phyloP scores from a whole-genome alignment of 2,329 filamentous ascomycete genomes.

The Trichoderma arundinaceum region DNA sequence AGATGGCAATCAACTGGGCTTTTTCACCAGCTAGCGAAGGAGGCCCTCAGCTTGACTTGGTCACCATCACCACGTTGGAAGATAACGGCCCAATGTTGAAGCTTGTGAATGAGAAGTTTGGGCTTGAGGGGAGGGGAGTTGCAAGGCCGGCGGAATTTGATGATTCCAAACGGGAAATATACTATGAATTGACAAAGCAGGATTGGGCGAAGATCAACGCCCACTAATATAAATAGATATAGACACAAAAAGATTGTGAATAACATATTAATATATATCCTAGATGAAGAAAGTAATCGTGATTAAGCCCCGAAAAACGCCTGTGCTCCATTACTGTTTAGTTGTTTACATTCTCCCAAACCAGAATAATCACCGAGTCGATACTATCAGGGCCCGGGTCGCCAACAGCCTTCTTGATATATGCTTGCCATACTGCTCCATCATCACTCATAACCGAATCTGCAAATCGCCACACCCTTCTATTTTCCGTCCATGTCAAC shows the following conservation, averaged over 20 bases:
- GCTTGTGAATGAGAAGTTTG: conserved; percentile 37
- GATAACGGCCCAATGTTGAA: conserved; percentile 32
- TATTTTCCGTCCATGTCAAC: too few relatives aligned
- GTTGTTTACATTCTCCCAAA: too few relatives aligned
- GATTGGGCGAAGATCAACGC: conserved; percentile 30
- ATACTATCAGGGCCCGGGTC: too few relatives aligned
- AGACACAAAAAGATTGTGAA: neutral
- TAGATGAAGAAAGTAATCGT: neutral
- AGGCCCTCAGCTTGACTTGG: conserved; percentile 39
- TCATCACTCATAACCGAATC: too few relatives aligned
- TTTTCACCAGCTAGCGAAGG: conserved; percentile 36
- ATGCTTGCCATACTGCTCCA: too few relatives aligned
- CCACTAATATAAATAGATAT: neutral
- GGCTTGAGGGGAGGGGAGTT: conserved; percentile 34
- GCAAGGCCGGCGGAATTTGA: conserved; percentile 32
- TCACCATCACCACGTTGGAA: conserved; percentile 35
- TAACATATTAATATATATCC: neutral
- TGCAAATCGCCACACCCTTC: too few relatives aligned
- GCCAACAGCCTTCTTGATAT: too few relatives aligned
- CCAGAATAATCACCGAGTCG: too few relatives aligned
- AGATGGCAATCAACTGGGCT: conserved; percentile 40
- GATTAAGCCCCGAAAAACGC: neutral
- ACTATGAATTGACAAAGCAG: conserved; percentile 37
- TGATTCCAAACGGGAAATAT: conserved; percentile 35
- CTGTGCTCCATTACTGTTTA: conserved; percentile 32